Evolutionary conservation across 2,329 filamentous ascomycete species (phyloP), one percentile per base, ranked within the genome.

Genomic region (Scedosporium minutisporum): DNA sequence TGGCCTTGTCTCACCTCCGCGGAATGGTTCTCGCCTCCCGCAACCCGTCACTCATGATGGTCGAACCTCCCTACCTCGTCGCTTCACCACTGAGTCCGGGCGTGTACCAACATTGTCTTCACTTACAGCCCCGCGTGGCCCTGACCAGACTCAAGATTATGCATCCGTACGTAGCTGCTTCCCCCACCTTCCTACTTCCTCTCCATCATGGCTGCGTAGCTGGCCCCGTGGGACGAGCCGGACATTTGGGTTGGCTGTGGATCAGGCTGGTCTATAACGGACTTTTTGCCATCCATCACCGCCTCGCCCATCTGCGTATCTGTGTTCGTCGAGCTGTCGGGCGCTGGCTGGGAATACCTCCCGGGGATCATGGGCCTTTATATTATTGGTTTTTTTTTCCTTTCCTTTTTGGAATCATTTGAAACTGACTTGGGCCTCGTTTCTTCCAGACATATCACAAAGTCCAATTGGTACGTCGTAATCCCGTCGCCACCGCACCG

Each of bases 11-110:
- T 88, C 89, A 70, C 87, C 90, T 71, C 84, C 86, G 69, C 87
- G 90, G 73, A 88, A 88, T 74, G 82, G 84, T 71, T 81, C 79
- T 71, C 85, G 86, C 71, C 80, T 87, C 73, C 80, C 78, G 66
- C 83, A 83, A 67, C 80, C 82, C 67, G 76, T 80, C 65, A 74
- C 82, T 66, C 82, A 85, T 74, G 91, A 96, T 72, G 83, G 84
- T 67, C 87, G 93, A 75, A 85, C 86, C 66, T 87, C 87, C 69
- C 81, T 97, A 73, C 91, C 93, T 76, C 88, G 93, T 71, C 89
- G 93, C 72, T 97, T 97, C 77, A 97, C 93, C 66, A 95, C 93
- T 63, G 96, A 96, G 77, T 87, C 90, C 77, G 82, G 91, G 76
- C 83, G 92, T 82, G 80, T 93, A 76, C 88, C 89, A 74, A 91